Conservation (phyloP, 192 early-diverging fungal genomes). For the Thoreauomyces humboldtii region DNA sequence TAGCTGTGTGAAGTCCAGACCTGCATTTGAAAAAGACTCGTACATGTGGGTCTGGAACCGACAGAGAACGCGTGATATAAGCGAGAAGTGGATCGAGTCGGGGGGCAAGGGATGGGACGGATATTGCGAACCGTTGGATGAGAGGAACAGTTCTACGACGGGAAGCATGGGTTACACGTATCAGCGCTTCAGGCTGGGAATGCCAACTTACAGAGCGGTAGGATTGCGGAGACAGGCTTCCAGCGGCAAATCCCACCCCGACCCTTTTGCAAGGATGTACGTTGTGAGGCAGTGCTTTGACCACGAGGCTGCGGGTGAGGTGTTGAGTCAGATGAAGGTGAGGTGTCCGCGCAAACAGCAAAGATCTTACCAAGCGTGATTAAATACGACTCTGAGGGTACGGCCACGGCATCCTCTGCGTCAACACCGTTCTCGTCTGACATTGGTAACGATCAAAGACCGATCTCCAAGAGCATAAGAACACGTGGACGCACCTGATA, state of each 20-base stretch:
- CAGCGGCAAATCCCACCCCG: background rate
- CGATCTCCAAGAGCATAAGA: slow-evolving; percentile 1
- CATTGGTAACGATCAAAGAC: background rate
- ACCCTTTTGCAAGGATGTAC: background rate
- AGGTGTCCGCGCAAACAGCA: no score
- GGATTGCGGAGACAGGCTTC: slow-evolving; percentile 10
- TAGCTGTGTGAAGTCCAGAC: no score
- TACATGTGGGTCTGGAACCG: background rate
- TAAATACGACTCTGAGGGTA: background rate
- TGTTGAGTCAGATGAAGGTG: no score
- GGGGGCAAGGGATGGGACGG: background rate
- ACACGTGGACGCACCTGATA: background rate
- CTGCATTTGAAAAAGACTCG: no score
- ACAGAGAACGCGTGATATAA: background rate
- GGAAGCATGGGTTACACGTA: background rate
- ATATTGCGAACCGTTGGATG: background rate
- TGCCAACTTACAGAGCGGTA: slow-evolving; percentile 3
- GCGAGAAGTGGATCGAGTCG: background rate
- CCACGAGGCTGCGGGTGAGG: no score
- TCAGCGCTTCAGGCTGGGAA: background rate
- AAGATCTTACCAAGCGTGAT: background rate
- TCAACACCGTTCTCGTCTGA: background rate
- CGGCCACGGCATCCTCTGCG: background rate
- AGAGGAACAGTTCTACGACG: background rate
- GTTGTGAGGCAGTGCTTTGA: background rate